Percentiles rank a stretch among this genome's conserved stretches.
phyloP scores from a whole-genome alignment of 441 rosid species.

The Populus hybrid region DNA sequence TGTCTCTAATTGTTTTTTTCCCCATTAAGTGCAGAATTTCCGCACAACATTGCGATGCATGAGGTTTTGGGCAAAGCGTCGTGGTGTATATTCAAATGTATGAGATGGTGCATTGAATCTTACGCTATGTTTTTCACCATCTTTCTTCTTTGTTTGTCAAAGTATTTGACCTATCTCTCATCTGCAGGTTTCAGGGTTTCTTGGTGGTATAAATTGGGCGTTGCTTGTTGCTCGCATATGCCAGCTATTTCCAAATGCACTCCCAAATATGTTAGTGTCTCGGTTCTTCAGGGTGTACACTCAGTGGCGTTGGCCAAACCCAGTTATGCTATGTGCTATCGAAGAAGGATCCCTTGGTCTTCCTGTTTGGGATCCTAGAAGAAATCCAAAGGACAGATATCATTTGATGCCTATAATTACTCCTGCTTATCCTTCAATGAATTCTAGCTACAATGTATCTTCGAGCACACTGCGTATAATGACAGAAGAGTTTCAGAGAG shows the following conservation, averaged over 20 bases:
- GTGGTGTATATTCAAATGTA: slow-evolving; percentile 98
- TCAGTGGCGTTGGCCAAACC: slow-evolving; percentile 99
- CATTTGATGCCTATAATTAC: slow-evolving; percentile 98
- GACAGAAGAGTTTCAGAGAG: slow-evolving; percentile 91
- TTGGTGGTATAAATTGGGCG: slow-evolving; percentile 98
- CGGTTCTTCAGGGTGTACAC: slow-evolving; percentile 93
- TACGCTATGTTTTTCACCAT: background rate
- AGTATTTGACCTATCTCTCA: background rate
- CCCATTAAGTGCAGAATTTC: slow-evolving; percentile 53
- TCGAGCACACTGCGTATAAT: slow-evolving; percentile 79
- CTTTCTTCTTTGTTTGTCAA: slow-evolving; percentile 8
- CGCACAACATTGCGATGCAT: slow-evolving; percentile 89
- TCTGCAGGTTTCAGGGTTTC: slow-evolving; percentile 94
- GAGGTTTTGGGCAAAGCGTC: slow-evolving; percentile 96
- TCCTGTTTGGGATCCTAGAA: slow-evolving; percentile 97
- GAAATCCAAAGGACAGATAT: slow-evolving; percentile 72
- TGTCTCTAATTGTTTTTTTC: slow-evolving; percentile 22
- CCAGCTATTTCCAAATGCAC: slow-evolving; percentile 94
- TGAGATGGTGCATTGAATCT: slow-evolving; percentile 15
- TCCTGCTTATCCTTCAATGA: slow-evolving; percentile 98
- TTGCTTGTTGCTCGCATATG: slow-evolving; percentile 98
- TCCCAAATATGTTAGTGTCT: slow-evolving; percentile 88
- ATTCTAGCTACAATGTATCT: slow-evolving; percentile 96
- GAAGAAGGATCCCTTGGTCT: slow-evolving; percentile 90
- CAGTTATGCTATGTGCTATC: slow-evolving; percentile 84